phyloP scores from a whole-genome alignment of 2,329 filamentous ascomycete species.

The Fusarium sp. region DNA sequence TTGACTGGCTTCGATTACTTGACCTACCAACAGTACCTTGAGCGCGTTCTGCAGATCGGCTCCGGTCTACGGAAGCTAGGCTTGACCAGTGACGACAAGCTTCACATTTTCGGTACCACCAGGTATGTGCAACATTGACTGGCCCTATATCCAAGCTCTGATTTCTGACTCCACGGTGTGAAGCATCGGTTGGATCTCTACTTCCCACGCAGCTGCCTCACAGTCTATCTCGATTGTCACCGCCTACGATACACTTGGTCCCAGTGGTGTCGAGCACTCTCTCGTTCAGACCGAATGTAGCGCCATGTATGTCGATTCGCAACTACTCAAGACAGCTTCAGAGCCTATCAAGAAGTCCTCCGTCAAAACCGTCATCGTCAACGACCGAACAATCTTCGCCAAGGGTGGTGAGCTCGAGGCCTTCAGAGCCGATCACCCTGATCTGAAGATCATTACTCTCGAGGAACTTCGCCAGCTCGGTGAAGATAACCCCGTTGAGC shows the following conservation, averaged over 20 bases:
- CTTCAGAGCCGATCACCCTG: slow-evolving; percentile 65
- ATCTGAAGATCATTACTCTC: slow-evolving; percentile 63
- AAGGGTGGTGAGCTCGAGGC: slow-evolving; percentile 61
- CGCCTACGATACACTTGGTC: slow-evolving; percentile 91
- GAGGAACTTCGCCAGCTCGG: slow-evolving; percentile 66
- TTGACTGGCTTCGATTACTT: slow-evolving; percentile 79
- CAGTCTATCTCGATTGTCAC: slow-evolving; percentile 94
- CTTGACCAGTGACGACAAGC: slow-evolving; percentile 69
- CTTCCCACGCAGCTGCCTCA: slow-evolving; percentile 79
- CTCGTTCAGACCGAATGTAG: slow-evolving; percentile 81
- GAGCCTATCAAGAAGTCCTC: slow-evolving; percentile 65
- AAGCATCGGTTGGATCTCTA: slow-evolving; percentile 83
- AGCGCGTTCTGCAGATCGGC: slow-evolving; percentile 73
- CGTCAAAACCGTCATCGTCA: slow-evolving; percentile 71
- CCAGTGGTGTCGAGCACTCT: slow-evolving; percentile 85
- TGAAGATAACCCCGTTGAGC: slow-evolving; percentile 74
- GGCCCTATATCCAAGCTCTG: not conserved
- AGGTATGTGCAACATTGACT: slow-evolving; percentile 59
- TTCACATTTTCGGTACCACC: slow-evolving; percentile 88
- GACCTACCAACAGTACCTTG: slow-evolving; percentile 82
- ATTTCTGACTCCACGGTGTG: slow-evolving; percentile 1
- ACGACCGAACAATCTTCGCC: slow-evolving; percentile 64
- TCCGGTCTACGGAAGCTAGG: slow-evolving; percentile 80
- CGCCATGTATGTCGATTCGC: slow-evolving; percentile 88
- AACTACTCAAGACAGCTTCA: slow-evolving; percentile 71